Evolutionary conservation across 345 rosid species (phyloP).

Genomic region (Dipteronia sinensis): DNA sequence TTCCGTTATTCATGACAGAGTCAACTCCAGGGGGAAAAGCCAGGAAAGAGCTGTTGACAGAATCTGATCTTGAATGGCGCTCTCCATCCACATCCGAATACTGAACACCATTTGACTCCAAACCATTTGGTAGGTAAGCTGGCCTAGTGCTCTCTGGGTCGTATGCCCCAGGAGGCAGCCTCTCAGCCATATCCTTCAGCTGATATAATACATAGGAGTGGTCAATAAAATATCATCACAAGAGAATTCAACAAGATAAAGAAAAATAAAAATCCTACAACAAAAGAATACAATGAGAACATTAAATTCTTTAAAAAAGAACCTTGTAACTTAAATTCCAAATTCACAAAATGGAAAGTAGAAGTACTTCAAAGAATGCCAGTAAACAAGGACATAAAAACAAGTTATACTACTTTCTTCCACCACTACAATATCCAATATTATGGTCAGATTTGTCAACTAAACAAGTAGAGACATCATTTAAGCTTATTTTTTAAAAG

Average conservation of each 20-base stretch:
- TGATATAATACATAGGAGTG: slow-evolving; percentile 34
- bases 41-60: slow-evolving; percentile 48
- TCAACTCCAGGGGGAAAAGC: slow-evolving; percentile 48
- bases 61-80: slow-evolving; percentile 63
- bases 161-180: slow-evolving; percentile 68
- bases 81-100: slow-evolving; percentile 60
- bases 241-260: background rate
- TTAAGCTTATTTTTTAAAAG: background rate
- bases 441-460: background rate
- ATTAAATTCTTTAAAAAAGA: background rate
- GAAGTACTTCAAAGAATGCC: slow-evolving; percentile 1
- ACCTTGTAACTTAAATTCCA: background rate
- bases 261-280: background rate
- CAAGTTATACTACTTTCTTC: background rate
- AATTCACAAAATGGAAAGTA: background rate
- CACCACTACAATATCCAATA: background rate
- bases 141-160: slow-evolving; percentile 54
- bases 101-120: slow-evolving; percentile 69
- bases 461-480: background rate
- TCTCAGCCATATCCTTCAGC: slow-evolving; percentile 92
- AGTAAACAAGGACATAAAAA: background rate
- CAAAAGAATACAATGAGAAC: background rate
- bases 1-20: slow-evolving; percentile 45
- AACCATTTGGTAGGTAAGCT: slow-evolving; percentile 52
- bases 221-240: background rate